These are phyloP conservation scores for Colletotrichum sidae DNA, from an alignment of 2,329 filamentous ascomycete genomes.

Conservation along the genomic window DNA sequence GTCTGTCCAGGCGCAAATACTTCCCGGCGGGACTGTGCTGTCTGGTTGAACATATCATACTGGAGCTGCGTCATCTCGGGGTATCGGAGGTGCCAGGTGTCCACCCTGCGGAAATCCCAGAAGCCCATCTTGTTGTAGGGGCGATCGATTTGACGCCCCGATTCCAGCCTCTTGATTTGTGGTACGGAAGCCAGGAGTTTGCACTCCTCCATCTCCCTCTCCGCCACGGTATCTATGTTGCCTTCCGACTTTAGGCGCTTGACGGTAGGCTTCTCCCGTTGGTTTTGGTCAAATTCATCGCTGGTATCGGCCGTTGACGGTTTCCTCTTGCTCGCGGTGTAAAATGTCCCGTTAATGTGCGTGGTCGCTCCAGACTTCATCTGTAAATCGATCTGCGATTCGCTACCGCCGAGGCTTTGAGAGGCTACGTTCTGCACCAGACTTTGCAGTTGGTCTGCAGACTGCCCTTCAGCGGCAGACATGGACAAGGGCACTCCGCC, in stretches of 20 bases:
- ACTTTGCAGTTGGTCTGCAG: conserved; percentile 63
- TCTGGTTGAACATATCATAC: conserved; percentile 65
- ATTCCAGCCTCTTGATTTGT: conserved; percentile 59
- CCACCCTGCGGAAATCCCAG: conserved; percentile 63
- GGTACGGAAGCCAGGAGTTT: conserved; percentile 62
- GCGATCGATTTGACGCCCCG: conserved; percentile 68
- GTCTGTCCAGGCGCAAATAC: conserved; percentile 64
- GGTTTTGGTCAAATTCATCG: conserved; percentile 59
- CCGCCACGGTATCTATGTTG: conserved; percentile 50
- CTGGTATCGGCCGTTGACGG: conserved; percentile 60
- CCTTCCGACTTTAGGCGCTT: conserved; percentile 67
- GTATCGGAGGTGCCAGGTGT: conserved; percentile 71
- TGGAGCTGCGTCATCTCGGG: conserved; percentile 73
- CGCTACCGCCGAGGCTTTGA: conserved; percentile 66
- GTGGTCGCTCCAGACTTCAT: conserved; percentile 39
- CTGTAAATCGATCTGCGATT: conserved; percentile 50
- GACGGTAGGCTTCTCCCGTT: conserved; percentile 57
- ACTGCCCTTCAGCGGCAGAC: conserved; percentile 50
- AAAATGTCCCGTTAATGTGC: conserved; percentile 43
- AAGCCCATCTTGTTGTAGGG: conserved; percentile 67
- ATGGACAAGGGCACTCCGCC: conserved; percentile 40
- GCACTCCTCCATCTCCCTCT: conserved; percentile 56
- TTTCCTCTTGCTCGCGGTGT: conserved; percentile 68
- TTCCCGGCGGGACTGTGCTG: conserved; percentile 62
- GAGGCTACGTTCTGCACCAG: conserved; percentile 64